Evolutionary conservation across 257 asterid species (phyloP).

Genomic region (Nicotiana obtusifolia): DNA sequence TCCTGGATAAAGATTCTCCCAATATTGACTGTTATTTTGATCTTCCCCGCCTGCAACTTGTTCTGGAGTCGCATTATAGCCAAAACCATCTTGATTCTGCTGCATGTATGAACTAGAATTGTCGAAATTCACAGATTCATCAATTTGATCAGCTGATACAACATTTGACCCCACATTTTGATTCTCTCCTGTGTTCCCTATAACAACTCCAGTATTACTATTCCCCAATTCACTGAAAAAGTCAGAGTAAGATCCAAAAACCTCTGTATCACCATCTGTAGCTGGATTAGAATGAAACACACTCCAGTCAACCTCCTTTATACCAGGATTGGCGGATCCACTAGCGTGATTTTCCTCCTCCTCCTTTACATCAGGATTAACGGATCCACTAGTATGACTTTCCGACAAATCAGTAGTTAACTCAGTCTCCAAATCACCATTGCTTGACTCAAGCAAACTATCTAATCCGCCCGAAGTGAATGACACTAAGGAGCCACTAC

Average conservation of each 20-base stretch:
- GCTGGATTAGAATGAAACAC: conserved; percentile 49
- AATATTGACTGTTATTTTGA: conserved; percentile 48
- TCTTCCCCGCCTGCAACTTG: conserved; percentile 41
- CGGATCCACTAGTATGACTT: conserved; percentile 33
- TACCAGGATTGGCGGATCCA: conserved; percentile 46
- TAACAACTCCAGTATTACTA: conserved; percentile 29
- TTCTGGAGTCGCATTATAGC: conserved; percentile 33
- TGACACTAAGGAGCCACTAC: conserved; percentile 25
- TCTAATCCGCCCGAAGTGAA: conserved; percentile 40
- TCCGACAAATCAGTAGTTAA: conserved; percentile 15
- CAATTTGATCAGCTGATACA: conserved; percentile 24
- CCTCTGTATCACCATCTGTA: conserved; percentile 36
- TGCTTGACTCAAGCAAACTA: conserved; percentile 18
- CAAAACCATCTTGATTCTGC: conserved; percentile 32
- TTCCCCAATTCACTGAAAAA: conserved; percentile 65
- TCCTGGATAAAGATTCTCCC: conserved; percentile 89
- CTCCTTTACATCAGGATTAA: conserved; percentile 59
- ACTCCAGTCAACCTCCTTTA: conserved; percentile 90
- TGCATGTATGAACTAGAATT: conserved; percentile 15
- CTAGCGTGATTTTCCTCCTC: conserved; percentile 37
- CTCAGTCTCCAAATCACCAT: conserved; percentile 34
- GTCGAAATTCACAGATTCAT: conserved; percentile 30
- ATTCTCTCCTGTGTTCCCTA: background rate
- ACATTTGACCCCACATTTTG: conserved; percentile 23
- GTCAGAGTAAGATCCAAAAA: conserved; percentile 79